Conservation (phyloP, 352 stramenopile genomes). For the Phytopythium mirpurense region DNA sequence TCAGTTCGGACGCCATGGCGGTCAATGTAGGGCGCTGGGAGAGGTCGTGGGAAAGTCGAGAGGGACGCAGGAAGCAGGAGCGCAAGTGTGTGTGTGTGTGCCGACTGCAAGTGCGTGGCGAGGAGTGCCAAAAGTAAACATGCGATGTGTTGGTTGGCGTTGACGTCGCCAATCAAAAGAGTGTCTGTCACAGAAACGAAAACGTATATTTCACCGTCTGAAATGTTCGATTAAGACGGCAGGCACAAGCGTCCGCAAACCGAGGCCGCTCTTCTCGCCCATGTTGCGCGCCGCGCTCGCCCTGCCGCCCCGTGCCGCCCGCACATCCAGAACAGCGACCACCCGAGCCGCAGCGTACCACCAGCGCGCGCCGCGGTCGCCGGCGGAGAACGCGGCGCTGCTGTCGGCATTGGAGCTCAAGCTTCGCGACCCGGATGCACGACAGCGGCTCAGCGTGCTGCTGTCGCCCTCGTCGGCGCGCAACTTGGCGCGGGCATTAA, state of each 20-base stretch:
- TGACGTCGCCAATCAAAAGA: not conserved
- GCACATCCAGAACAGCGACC: not conserved
- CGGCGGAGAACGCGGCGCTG: constrained; percentile 32
- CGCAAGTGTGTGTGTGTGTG: too few relatives aligned
- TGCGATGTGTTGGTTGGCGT: not conserved
- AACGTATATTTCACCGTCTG: too few relatives aligned
- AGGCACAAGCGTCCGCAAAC: too few relatives aligned
- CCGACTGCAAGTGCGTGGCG: not conserved
- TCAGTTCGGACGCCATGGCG: constrained; percentile 24
- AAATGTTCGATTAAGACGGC: not conserved
- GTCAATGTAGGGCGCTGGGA: not conserved
- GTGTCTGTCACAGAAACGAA: too few relatives aligned
- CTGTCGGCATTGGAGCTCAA: constrained; percentile 31
- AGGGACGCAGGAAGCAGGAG: not conserved
- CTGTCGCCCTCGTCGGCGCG: constrained; percentile 43
- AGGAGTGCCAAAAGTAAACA: not conserved
- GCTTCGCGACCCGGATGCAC: constrained; percentile 28
- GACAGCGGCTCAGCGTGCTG: constrained; percentile 28
- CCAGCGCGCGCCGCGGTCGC: constrained; percentile 18
- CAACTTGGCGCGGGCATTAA: constrained; percentile 44
- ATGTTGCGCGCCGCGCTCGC: not conserved
- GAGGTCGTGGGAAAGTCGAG: not conserved
- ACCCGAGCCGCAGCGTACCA: constrained; percentile 1
- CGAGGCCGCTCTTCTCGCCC: too few relatives aligned
- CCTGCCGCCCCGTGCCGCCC: not conserved